Conservation (phyloP, 192 early-diverging fungal species). For the Helicostylum pulchrum region DNA sequence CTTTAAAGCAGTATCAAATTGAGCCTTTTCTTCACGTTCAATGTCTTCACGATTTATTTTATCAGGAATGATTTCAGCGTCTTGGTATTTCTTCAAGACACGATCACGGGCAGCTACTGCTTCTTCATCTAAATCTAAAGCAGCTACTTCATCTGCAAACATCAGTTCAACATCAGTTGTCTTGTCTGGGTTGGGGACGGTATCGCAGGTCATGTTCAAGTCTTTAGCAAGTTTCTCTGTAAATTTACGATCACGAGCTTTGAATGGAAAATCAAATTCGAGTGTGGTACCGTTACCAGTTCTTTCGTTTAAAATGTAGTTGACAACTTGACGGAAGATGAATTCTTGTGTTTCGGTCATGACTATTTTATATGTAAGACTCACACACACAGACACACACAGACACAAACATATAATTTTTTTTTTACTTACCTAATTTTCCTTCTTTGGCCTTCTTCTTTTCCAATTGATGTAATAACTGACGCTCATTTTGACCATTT, state of each 20-base stretch:
- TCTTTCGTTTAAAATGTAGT: slow-evolving; percentile 40
- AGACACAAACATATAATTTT: too few species aligned
- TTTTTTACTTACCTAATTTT: slow-evolving; percentile 14
- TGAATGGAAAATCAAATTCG: slow-evolving; percentile 43
- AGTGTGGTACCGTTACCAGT: slow-evolving; percentile 27
- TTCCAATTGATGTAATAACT: slow-evolving; percentile 25
- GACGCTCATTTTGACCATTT: slow-evolving; percentile 28
- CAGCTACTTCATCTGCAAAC: slow-evolving; percentile 43
- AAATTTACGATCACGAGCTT: slow-evolving; percentile 49
- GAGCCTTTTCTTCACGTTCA: slow-evolving; percentile 52
- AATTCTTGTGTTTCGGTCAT: slow-evolving; percentile 45
- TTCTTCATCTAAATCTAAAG: slow-evolving; percentile 42
- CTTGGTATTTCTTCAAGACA: slow-evolving; percentile 53
- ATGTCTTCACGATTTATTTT: slow-evolving; percentile 44
- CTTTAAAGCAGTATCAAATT: slow-evolving; percentile 69
- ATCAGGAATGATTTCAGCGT: slow-evolving; percentile 47
- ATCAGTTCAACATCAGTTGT: slow-evolving; percentile 45
- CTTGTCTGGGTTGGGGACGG: slow-evolving; percentile 26
- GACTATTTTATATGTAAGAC: background rate
- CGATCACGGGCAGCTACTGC: slow-evolving; percentile 48
- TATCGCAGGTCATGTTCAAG: slow-evolving; percentile 41
- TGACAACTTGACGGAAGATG: slow-evolving; percentile 47
- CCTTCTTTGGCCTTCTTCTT: slow-evolving; percentile 16
- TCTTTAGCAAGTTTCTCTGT: slow-evolving; percentile 41
- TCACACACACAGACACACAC: background rate